Base-by-base conservation (phyloP, 495 filamentous ascomycete genomes). In the Saxophila tyrrhenica region DNA sequence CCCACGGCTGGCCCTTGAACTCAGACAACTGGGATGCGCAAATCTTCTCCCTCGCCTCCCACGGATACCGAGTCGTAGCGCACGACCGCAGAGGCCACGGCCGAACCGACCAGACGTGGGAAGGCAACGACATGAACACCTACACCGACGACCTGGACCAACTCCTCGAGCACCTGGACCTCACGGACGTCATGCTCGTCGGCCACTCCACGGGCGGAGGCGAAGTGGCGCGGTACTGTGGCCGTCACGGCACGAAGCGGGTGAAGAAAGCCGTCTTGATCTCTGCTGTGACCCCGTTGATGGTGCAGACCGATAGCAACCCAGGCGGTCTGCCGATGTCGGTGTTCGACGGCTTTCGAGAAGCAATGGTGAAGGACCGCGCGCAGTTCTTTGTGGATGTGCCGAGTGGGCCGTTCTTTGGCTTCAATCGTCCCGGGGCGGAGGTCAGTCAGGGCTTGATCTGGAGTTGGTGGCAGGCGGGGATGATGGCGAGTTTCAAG, bases 341-440 rank as follows among this genome's bases (percentile, higher is more conserved):
- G 15, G 48, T 51, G 11, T 51, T 51, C 24, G 48, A 51, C 25
- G 17, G 24, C 3, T 51, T 51, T 19, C 48, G 48, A 16, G 48
- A 3, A 3, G 48, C 2, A 3, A 51, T 51, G 48, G 11, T 38
- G 2, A 16, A 51, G 11, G 48, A 51, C 48, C 24, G 32, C 16
- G 48, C 48, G 8, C 48, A 51, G 16, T 51, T 51, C 48, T 51
- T 51, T 25, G 3, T 38, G 23, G 48, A 51, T 39, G 48, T 51
- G 2, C 24, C 48, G n/a, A 38, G 5, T 19, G 48, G 48, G 10
- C 48, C 48, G 48, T 51, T 51, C 48, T 51, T 51, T 19, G 48
- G 48, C 11, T 51, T 15, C 25, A 51, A 51, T 23, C 48, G 48
- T 11, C 15, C 11, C 5, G 48, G 48, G 7, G 48, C 21, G 17